These are phyloP conservation scores for Schizonepeta tenuifolia DNA, from an alignment of 257 asterid genomes.

Conservation along the genomic window DNA sequence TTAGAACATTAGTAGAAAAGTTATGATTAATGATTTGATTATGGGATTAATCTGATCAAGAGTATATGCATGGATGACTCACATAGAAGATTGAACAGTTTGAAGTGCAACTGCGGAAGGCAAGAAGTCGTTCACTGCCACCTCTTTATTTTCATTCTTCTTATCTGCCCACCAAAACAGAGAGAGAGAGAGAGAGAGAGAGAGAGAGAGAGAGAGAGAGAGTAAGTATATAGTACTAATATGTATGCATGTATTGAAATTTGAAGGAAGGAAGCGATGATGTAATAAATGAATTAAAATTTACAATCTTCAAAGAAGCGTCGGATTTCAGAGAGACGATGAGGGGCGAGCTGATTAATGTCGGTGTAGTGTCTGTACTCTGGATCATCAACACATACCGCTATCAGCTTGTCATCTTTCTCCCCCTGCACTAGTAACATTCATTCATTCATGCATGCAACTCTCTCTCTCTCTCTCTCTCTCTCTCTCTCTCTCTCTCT, in stretches of 20 bases:
- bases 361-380: slow-evolving; percentile 70
- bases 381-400: slow-evolving; percentile 80
- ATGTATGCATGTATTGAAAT: too few relatives aligned
- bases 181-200: too few relatives aligned
- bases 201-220: too few relatives aligned
- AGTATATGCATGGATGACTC: too few relatives aligned
- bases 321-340: slow-evolving; percentile 71
- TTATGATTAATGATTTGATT: too few relatives aligned
- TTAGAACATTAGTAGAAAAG: too few relatives aligned
- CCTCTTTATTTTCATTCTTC: slow-evolving; percentile 79
- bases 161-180: too few relatives aligned
- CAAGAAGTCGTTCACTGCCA: slow-evolving; percentile 65
- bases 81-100: slow-evolving; percentile 67
- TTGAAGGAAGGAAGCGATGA: not conserved
- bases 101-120: slow-evolving; percentile 55
- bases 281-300: not conserved
- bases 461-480: too few relatives aligned
- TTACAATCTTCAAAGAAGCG: slow-evolving; percentile 82
- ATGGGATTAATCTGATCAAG: too few relatives aligned
- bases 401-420: slow-evolving; percentile 80
- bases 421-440: slow-evolving; percentile 60
- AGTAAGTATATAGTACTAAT: too few relatives aligned
- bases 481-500: too few relatives aligned
- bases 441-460: too few relatives aligned
- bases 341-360: slow-evolving; percentile 76